Conservation (phyloP, 129 eudicot genomes). For the Sambucus nigra region DNA sequence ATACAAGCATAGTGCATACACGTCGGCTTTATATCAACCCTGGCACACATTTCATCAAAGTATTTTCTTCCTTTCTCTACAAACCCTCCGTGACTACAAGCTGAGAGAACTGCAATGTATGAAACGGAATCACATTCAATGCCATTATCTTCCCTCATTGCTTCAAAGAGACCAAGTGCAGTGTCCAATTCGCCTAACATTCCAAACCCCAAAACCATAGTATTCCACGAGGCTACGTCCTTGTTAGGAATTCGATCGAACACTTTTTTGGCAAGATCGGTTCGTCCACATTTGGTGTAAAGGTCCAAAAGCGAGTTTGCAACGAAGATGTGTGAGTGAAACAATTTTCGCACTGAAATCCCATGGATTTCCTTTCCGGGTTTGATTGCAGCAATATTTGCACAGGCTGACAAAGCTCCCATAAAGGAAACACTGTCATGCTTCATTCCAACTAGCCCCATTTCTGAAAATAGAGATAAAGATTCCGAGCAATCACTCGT, state of each 20-base stretch:
- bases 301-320: slow-evolving; percentile 63
- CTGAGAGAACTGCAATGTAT: slow-evolving; percentile 45
- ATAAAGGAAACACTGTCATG: slow-evolving; percentile 40
- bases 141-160: slow-evolving; percentile 37
- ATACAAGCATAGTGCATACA: slow-evolving; percentile 48
- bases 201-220: slow-evolving; percentile 45
- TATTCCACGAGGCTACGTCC: slow-evolving; percentile 47
- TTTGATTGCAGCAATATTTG: slow-evolving; percentile 38
- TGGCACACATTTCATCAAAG: slow-evolving; percentile 32
- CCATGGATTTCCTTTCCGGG: slow-evolving; percentile 64
- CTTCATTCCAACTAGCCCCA: slow-evolving; percentile 30
- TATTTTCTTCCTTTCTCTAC: slow-evolving; percentile 29
- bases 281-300: slow-evolving; percentile 59
- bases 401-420: slow-evolving; percentile 61
- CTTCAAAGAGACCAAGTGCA: slow-evolving; percentile 41
- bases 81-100: slow-evolving; percentile 50
- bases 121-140: slow-evolving; percentile 35
- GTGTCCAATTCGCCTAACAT: slow-evolving; percentile 40
- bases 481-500: slow-evolving; percentile 29
- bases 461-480: slow-evolving; percentile 41
- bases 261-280: slow-evolving; percentile 29
- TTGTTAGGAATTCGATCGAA: slow-evolving; percentile 24
- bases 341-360: slow-evolving; percentile 24
- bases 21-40: slow-evolving; percentile 19
- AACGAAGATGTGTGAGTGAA: slow-evolving; percentile 34